phyloP scores from a whole-genome alignment of 306 rosid genomes.

The Vicia faba region DNA sequence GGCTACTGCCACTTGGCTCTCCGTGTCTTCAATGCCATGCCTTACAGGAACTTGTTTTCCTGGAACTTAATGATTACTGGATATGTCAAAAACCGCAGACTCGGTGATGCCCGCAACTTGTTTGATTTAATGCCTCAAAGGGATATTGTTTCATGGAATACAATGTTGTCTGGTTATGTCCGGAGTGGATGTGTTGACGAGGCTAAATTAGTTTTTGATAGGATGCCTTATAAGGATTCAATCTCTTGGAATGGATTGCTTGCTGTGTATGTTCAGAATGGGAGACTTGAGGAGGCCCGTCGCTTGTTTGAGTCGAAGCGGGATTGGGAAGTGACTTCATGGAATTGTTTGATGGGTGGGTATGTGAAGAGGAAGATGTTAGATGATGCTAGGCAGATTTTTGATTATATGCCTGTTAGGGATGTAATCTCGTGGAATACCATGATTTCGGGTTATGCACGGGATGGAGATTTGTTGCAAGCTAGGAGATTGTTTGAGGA shows the following conservation, averaged over 20 bases:
- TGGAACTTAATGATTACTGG: slow-evolving; percentile 94
- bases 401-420: slow-evolving; percentile 64
- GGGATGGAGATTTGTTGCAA: slow-evolving; percentile 58
- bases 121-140: slow-evolving; percentile 69
- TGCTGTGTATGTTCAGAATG: slow-evolving; percentile 75
- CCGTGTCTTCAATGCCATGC: slow-evolving; percentile 60
- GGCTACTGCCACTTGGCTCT: slow-evolving; percentile 70
- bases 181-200: slow-evolving; percentile 71
- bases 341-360: slow-evolving; percentile 91
- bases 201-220: slow-evolving; percentile 61
- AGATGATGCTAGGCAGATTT: slow-evolving; percentile 57
- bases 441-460: slow-evolving; percentile 81
- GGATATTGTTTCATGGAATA: slow-evolving; percentile 85
- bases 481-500: slow-evolving; percentile 65
- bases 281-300: slow-evolving; percentile 59
- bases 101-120: slow-evolving; percentile 59
- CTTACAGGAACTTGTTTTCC: slow-evolving; percentile 66
- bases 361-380: slow-evolving; percentile 56
- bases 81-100: slow-evolving; percentile 58
- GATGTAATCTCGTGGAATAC: slow-evolving; percentile 81
- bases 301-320: slow-evolving; percentile 55
- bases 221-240: slow-evolving; percentile 61
- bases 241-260: slow-evolving; percentile 83
- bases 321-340: slow-evolving; percentile 72
- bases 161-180: slow-evolving; percentile 80